These are phyloP conservation scores for Syncephalis plumigaleata DNA, from an alignment of 371 early-diverging fungal genomes.

Conservation along the genomic window DNA sequence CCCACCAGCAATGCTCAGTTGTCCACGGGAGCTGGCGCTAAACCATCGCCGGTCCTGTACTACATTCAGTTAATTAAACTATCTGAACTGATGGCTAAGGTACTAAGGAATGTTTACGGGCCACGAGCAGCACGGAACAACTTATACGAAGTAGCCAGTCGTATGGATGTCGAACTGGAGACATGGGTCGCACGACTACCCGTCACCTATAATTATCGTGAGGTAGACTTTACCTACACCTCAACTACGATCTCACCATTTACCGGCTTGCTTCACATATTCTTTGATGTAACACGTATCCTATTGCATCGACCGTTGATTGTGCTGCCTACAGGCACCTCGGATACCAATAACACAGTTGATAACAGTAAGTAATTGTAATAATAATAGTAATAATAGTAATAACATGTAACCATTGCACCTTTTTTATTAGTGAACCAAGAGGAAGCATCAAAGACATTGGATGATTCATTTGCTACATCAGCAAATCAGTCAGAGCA, in stretches of 20 bases:
- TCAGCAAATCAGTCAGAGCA: neutral
- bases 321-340: neutral
- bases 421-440: too few relatives aligned
- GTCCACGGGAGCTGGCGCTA: too few relatives aligned
- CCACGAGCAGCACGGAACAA: neutral
- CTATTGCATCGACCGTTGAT: conserved; percentile 3
- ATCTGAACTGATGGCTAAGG: neutral
- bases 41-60: conserved; percentile 9
- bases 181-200: neutral
- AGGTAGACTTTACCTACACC: neutral
- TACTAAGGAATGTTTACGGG: neutral
- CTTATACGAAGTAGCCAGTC: neutral
- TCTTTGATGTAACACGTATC: conserved; percentile 5
- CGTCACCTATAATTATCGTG: neutral
- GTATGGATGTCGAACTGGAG: too few relatives aligned
- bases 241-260: neutral
- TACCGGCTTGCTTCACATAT: conserved; percentile 19
- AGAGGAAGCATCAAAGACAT: neutral
- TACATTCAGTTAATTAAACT: conserved; percentile 29
- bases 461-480: neutral
- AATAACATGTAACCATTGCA: too few relatives aligned
- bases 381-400: too few relatives aligned
- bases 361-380: too few relatives aligned
- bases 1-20: too few relatives aligned
- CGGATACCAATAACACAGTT: neutral